phyloP scores from a whole-genome alignment of 306 rosid genomes.

The Malus orientalis region DNA sequence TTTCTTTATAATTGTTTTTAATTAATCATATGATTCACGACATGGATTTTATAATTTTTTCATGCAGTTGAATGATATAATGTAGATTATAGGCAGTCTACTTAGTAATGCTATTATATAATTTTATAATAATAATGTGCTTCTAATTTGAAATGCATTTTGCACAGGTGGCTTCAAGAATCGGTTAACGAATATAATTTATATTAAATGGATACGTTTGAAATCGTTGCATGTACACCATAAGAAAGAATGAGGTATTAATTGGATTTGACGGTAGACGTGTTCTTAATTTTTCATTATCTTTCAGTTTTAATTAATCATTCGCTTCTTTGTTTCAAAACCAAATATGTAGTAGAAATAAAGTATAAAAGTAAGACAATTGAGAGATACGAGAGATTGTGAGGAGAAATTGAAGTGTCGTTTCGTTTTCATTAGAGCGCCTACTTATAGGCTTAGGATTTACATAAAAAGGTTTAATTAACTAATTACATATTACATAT shows the following conservation, averaged over 20 bases:
- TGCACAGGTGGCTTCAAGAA: background rate
- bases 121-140: background rate
- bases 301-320: background rate
- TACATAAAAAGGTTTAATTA: too few relatives aligned
- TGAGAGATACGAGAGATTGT: too few relatives aligned
- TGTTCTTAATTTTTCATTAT: background rate
- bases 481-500: too few relatives aligned
- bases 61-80: constrained; percentile 2
- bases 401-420: too few relatives aligned
- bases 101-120: background rate
- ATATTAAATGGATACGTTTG: background rate
- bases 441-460: too few relatives aligned
- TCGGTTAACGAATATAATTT: background rate
- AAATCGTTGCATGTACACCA: constrained; percentile 2
- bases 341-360: background rate
- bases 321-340: background rate
- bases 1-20: constrained; percentile 1
- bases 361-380: too few relatives aligned
- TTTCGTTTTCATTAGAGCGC: too few relatives aligned
- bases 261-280: background rate
- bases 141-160: background rate
- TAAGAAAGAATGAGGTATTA: background rate
- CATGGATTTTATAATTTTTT: constrained; percentile 12
- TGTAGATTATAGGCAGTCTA: background rate
- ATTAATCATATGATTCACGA: constrained; percentile 42